Evolutionary conservation across 805 yeast species (phyloP).

Genomic region (Saturnispora halmiae): DNA sequence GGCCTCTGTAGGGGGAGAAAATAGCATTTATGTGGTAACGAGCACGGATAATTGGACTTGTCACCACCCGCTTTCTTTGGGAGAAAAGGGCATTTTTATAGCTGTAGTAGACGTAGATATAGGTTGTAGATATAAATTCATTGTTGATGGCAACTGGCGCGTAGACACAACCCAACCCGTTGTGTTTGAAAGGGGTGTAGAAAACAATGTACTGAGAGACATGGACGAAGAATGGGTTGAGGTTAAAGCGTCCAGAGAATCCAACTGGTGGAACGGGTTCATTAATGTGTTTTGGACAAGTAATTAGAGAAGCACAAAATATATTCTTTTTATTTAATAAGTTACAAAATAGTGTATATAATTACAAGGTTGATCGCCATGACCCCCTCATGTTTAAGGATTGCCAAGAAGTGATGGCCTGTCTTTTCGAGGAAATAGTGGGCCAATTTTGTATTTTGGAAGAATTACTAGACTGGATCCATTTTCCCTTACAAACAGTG

Average conservation of each 20-base stretch:
- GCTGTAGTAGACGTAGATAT: slow-evolving; percentile 17
- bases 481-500: background rate
- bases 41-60: slow-evolving; percentile 49
- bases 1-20: background rate
- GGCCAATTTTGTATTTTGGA: background rate
- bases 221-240: slow-evolving; percentile 19
- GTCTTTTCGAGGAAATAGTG: background rate
- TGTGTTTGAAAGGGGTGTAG: slow-evolving; percentile 37
- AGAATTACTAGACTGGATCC: background rate
- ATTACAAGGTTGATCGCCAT: slow-evolving; percentile 3
- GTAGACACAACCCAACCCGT: slow-evolving; percentile 25
- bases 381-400: background rate
- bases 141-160: slow-evolving; percentile 52
- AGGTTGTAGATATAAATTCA: slow-evolving; percentile 42
- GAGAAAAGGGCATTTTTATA: slow-evolving; percentile 25
- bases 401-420: background rate
- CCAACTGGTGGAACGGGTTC: background rate
- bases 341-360: background rate
- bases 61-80: slow-evolving; percentile 34
- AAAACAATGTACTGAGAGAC: slow-evolving; percentile 38
- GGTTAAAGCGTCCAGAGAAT: background rate
- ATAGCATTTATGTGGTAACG: slow-evolving; percentile 44
- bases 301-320: too few species aligned
- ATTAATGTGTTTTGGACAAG: background rate
- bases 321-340: too few species aligned